Percentiles rank a stretch among this genome's conserved stretches.
Evolutionary conservation across 2,329 filamentous ascomycete species (phyloP).

Genomic region (Fusarium neocosmosporiellum): DNA sequence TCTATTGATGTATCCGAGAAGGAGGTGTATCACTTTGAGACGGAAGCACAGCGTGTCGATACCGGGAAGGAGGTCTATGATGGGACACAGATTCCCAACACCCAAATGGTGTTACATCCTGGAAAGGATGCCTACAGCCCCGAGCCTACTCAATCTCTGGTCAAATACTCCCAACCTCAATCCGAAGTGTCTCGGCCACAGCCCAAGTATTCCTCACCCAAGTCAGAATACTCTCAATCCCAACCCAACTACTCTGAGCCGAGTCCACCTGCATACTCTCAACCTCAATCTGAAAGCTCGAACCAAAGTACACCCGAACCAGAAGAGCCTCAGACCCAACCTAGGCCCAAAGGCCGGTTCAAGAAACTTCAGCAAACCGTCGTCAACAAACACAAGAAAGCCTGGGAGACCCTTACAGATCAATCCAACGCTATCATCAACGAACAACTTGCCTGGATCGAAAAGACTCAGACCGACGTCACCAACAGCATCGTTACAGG

Average conservation of each 20-base stretch:
- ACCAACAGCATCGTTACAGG: not conserved
- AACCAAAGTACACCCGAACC: not conserved
- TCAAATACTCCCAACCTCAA: not conserved
- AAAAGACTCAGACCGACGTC: not conserved
- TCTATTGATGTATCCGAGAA: not conserved
- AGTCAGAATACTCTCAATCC: not conserved
- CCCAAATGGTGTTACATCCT: not conserved
- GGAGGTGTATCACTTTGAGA: not conserved
- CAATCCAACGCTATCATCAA: conserved; percentile 20
- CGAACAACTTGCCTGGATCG: not conserved
- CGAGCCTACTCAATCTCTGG: not conserved
- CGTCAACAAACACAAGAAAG: conserved; percentile 33
- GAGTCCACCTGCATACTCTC: not conserved
- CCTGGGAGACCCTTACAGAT: conserved; percentile 10
- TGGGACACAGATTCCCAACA: not conserved
- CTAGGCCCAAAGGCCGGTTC: not conserved
- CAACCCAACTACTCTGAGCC: not conserved
- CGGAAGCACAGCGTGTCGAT: not conserved
- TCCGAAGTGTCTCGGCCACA: too few species aligned
- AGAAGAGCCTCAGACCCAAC: not conserved
- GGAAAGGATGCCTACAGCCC: not conserved
- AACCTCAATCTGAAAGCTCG: not conserved
- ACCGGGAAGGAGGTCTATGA: conserved; percentile 18
- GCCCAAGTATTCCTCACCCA: not conserved
- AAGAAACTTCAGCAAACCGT: conserved; percentile 20